Evolutionary conservation across 2,329 filamentous ascomycete genomes (phyloP).

Genomic region (Ophiostoma sp.): DNA sequence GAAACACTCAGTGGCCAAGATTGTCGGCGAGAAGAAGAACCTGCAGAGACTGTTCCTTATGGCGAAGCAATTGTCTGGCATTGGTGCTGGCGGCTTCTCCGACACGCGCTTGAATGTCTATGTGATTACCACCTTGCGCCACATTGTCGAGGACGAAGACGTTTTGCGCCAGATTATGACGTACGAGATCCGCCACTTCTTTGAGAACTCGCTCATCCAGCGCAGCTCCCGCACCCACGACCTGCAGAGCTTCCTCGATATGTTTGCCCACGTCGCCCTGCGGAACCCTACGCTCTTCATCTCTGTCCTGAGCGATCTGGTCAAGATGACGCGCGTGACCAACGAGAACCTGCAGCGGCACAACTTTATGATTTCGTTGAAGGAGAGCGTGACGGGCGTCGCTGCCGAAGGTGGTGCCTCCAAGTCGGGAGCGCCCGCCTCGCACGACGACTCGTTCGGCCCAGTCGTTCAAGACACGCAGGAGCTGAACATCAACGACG

Average conservation of each 20-base stretch:
- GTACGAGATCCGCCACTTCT: constrained; percentile 78
- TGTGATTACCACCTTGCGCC: constrained; percentile 83
- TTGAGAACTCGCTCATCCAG: constrained; percentile 59
- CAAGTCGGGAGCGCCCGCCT: background rate
- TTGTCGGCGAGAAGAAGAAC: constrained; percentile 83
- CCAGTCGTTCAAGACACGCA: constrained; percentile 48
- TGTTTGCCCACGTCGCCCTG: constrained; percentile 75
- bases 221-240: constrained; percentile 62
- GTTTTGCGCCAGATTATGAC: constrained; percentile 90
- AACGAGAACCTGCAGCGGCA: constrained; percentile 25
- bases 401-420: background rate
- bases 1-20: constrained; percentile 69
- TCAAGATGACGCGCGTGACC: constrained; percentile 68
- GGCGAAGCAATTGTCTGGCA: constrained; percentile 85
- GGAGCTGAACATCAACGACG: constrained; percentile 50
- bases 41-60: constrained; percentile 90
- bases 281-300: constrained; percentile 84
- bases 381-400: background rate
- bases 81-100: constrained; percentile 71
- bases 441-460: constrained; percentile 45
- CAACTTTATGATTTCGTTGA: constrained; percentile 21
- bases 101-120: constrained; percentile 55
- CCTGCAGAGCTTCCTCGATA: constrained; percentile 69
- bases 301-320: constrained; percentile 79
- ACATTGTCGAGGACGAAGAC: constrained; percentile 91